These are phyloP conservation scores for Solanum raphanifolium DNA, from an alignment of 257 asterid species.

Conservation along the genomic window DNA sequence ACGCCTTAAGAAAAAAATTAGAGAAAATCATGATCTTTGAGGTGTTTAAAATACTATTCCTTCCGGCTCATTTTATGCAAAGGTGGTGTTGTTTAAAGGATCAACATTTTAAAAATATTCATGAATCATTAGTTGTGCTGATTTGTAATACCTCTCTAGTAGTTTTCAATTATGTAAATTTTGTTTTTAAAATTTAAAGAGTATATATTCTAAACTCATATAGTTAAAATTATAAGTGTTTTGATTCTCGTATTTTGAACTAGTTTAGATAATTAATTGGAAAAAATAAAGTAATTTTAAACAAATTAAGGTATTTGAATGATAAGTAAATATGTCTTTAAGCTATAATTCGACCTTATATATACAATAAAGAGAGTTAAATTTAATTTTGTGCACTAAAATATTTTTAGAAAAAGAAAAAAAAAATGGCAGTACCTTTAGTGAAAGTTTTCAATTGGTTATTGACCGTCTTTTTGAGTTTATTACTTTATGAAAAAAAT, in stretches of 20 bases:
- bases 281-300: neutral
- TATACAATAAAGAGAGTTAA: neutral
- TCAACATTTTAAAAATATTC: neutral
- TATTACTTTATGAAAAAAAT: too few species aligned
- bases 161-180: neutral
- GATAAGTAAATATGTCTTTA: neutral
- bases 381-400: neutral
- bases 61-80: neutral
- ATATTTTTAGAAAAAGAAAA: neutral
- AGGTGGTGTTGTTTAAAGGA: neutral
- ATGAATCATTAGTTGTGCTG: neutral
- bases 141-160: rapidly evolving
- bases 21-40: neutral
- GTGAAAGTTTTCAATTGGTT: too few species aligned
- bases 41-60: neutral
- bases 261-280: neutral
- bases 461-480: too few species aligned
- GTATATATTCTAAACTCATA: neutral
- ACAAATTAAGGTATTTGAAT: neutral
- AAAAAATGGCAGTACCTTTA: neutral
- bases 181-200: neutral
- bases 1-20: neutral
- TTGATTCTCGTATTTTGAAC: neutral
- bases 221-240: neutral
- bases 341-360: neutral